A percentile compares a stretch with the other conserved stretches of the same genome.
Evolutionary conservation across 1,284 basidiomycete species (phyloP).

Genomic region (Ceratobasidium sp.): DNA sequence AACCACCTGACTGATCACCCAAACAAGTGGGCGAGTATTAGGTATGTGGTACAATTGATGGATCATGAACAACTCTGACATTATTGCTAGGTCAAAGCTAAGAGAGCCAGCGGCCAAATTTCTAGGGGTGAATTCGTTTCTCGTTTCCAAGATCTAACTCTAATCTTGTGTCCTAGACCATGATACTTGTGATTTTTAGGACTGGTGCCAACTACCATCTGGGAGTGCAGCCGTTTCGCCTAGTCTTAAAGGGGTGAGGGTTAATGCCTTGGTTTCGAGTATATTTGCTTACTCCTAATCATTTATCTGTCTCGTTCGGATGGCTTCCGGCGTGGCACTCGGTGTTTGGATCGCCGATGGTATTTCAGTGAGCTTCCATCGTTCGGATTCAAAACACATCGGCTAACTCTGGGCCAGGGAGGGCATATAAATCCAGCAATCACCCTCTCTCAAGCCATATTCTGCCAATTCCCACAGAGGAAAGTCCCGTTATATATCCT

Average conservation of each 20-base stretch:
- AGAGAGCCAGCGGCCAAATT: constrained; percentile 74
- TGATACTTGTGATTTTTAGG: constrained; percentile 72
- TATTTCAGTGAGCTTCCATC: constrained; percentile 54
- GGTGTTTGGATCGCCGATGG: constrained; percentile 72
- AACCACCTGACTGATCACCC: constrained; percentile 34
- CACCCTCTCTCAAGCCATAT: constrained; percentile 70
- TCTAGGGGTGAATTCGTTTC: constrained; percentile 52
- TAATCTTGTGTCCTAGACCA: constrained; percentile 49
- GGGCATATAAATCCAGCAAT: constrained; percentile 83
- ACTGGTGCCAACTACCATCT: constrained; percentile 69
- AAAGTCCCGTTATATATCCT: constrained; percentile 77
- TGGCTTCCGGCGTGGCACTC: constrained; percentile 72
- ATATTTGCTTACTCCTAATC: constrained; percentile 52
- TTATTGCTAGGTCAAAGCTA: constrained; percentile 45
- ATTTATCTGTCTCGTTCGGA: constrained; percentile 65
- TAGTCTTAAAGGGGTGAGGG: constrained; percentile 66
- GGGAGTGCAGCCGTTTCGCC: constrained; percentile 60
- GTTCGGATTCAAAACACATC: no score
- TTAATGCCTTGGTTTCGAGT: not conserved
- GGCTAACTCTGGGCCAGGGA: constrained; percentile 49
- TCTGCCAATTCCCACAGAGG: constrained; percentile 77
- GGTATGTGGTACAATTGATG: no score
- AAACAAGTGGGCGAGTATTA: constrained; percentile 30
- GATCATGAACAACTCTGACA: not conserved
- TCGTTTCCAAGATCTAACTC: not conserved